These are phyloP conservation scores for Kwoniella dejecticola DNA, from an alignment of 768 basidiomycete species.

Conservation along the genomic window DNA sequence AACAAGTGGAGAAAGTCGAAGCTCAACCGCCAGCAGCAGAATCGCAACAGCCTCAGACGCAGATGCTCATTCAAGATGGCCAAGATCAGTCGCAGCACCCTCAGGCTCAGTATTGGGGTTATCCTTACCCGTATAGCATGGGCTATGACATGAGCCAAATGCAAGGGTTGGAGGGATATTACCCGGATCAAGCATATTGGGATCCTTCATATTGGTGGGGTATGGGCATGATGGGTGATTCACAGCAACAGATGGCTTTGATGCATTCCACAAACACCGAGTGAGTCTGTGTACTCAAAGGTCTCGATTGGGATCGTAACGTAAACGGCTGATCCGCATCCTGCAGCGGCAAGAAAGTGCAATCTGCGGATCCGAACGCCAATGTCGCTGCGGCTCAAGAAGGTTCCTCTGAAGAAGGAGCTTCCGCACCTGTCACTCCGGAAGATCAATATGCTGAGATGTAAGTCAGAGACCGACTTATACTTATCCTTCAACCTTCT, in stretches of 20 bases:
- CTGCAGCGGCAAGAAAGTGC: conserved; percentile 15
- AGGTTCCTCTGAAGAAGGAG: not conserved
- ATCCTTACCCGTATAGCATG: conserved; percentile 12
- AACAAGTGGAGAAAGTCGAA: not conserved
- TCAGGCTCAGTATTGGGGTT: conserved; percentile 14
- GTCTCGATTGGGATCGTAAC: too few species aligned
- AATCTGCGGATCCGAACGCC: conserved; percentile 17
- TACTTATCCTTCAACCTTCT: not conserved
- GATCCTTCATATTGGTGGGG: conserved; percentile 30
- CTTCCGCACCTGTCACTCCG: conserved; percentile 1
- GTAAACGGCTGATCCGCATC: not conserved
- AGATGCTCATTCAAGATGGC: too few species aligned
- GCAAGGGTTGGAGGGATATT: conserved; percentile 14
- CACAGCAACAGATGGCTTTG: not conserved
- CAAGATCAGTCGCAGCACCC: not conserved
- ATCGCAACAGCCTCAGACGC: not conserved
- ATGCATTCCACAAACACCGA: not conserved
- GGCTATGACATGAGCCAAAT: conserved; percentile 4
- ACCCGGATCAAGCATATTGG: conserved; percentile 24
- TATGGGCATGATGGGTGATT: conserved; percentile 15
- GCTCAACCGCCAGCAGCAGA: not conserved
- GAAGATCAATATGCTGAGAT: conserved; percentile 14
- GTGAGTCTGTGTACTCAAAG: not conserved
- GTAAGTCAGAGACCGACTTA: conserved; percentile 14
- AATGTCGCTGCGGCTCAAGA: not conserved